Evolutionary conservation across 306 rosid species (phyloP).

Genomic region (Cicer arietinum): DNA sequence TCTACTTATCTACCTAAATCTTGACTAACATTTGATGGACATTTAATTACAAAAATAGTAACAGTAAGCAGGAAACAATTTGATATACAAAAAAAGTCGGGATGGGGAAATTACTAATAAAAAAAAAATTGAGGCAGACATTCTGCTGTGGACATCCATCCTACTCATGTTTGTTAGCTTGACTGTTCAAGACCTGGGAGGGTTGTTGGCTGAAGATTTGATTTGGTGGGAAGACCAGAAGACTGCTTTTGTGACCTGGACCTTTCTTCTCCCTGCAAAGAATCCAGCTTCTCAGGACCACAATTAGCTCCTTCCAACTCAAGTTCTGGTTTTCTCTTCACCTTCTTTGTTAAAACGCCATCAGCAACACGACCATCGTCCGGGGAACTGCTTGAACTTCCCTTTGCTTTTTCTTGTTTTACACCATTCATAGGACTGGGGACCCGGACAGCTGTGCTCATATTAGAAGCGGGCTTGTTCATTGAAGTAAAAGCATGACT

Average conservation of each 20-base stretch:
- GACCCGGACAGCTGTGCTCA: slow-evolving; percentile 51
- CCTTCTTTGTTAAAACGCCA: slow-evolving; percentile 68
- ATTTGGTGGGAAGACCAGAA: slow-evolving; percentile 57
- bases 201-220: slow-evolving; percentile 66
- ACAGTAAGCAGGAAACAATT: slow-evolving; percentile 46
- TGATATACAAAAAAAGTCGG: slow-evolving; percentile 21
- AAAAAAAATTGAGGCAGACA: slow-evolving; percentile 45
- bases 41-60: slow-evolving; percentile 75
- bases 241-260: slow-evolving; percentile 68
- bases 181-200: slow-evolving; percentile 81
- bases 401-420: slow-evolving; percentile 77
- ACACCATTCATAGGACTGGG: slow-evolving; percentile 63
- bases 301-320: slow-evolving; percentile 66
- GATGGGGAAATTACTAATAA: slow-evolving; percentile 10
- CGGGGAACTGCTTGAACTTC: slow-evolving; percentile 59
- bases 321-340: slow-evolving; percentile 75
- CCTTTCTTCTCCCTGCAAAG: slow-evolving; percentile 75
- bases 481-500: slow-evolving; percentile 53
- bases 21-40: slow-evolving; percentile 53
- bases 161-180: slow-evolving; percentile 74
- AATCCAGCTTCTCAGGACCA: slow-evolving; percentile 62
- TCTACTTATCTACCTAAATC: slow-evolving; percentile 67
- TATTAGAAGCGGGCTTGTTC: slow-evolving; percentile 56
- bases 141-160: slow-evolving; percentile 51
- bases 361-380: slow-evolving; percentile 71